Conservation (phyloP, 2,329 filamentous ascomycete species). For the Waltergamsia citrina region DNA sequence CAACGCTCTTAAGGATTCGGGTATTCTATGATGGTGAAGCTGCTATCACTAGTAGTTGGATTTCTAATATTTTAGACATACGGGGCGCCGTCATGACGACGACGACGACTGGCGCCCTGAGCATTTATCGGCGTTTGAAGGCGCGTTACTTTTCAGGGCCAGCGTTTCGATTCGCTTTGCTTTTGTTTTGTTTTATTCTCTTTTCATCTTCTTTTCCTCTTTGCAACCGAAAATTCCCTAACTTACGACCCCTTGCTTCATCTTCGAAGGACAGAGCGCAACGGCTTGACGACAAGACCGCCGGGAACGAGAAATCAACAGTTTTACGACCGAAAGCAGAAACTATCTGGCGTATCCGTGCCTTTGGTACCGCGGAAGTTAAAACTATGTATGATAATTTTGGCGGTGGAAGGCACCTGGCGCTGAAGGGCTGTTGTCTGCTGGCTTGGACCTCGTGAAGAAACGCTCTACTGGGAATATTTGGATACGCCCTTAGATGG, state of each 20-base stretch:
- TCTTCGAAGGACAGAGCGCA: neutral
- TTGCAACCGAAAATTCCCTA: neutral
- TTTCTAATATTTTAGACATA: neutral
- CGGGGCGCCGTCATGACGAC: neutral
- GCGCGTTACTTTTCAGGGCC: neutral
- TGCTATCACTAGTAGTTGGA: conserved; percentile 1
- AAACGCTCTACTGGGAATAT: too few relatives aligned
- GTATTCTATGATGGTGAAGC: conserved; percentile 61
- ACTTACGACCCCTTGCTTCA: neutral
- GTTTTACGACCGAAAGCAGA: too few relatives aligned
- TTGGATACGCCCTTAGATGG: too few relatives aligned
- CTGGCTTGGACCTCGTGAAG: too few relatives aligned
- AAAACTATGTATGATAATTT: too few relatives aligned
- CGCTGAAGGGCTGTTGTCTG: too few relatives aligned
- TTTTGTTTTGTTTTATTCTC: neutral
- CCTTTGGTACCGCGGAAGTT: too few relatives aligned
- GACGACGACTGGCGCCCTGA: neutral
- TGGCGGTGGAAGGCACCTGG: too few relatives aligned
- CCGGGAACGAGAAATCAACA: too few relatives aligned
- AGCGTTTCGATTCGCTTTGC: neutral
- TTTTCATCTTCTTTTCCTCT: neutral
- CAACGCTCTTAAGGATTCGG: conserved; percentile 95
- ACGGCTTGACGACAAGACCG: too few relatives aligned
- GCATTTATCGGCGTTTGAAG: conserved; percentile 2
- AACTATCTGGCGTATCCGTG: too few relatives aligned